Conservation (phyloP, 768 basidiomycete species). For the Russula earlei region DNA sequence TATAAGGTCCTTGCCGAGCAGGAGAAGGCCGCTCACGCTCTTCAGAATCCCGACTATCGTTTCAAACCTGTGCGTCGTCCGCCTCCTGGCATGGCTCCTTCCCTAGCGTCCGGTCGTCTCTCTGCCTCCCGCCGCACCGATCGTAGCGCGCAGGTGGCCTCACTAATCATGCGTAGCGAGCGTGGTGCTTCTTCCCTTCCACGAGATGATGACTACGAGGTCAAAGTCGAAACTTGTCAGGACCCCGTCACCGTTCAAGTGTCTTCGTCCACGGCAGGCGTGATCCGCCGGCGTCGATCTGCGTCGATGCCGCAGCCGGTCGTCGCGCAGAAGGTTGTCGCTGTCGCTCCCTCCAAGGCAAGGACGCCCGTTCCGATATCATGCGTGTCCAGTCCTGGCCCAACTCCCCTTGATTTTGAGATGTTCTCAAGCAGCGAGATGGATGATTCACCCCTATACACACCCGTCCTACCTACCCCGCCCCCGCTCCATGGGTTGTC, state of each 20-base stretch:
- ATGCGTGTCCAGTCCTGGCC: constrained; percentile 15
- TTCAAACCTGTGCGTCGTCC: constrained; percentile 40
- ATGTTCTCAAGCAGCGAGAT: constrained; percentile 11
- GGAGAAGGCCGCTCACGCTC: constrained; percentile 49
- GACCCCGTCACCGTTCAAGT: neutral
- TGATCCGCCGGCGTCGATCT: constrained; percentile 14
- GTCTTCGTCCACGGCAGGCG: neutral
- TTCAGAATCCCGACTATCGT: constrained; percentile 51
- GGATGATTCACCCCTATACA: constrained; percentile 13
- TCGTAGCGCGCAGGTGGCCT: constrained; percentile 11
- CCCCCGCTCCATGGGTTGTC: neutral
- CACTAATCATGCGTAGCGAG: constrained; percentile 11
- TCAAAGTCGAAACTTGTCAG: neutral
- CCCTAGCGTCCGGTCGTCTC: neutral
- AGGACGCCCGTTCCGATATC: constrained; percentile 7
- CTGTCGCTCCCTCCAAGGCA: neutral
- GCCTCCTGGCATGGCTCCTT: neutral
- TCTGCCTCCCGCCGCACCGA: constrained; percentile 4
- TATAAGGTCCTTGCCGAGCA: constrained; percentile 46
- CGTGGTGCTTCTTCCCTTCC: neutral
- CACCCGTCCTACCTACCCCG: constrained; percentile 1
- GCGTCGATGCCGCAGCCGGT: constrained; percentile 18
- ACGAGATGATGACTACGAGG: neutral
- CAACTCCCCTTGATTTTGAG: constrained; percentile 7
- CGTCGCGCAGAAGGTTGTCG: neutral